Base-by-base conservation (phyloP, 805 yeast species). In the Starmera quercuum region DNA sequence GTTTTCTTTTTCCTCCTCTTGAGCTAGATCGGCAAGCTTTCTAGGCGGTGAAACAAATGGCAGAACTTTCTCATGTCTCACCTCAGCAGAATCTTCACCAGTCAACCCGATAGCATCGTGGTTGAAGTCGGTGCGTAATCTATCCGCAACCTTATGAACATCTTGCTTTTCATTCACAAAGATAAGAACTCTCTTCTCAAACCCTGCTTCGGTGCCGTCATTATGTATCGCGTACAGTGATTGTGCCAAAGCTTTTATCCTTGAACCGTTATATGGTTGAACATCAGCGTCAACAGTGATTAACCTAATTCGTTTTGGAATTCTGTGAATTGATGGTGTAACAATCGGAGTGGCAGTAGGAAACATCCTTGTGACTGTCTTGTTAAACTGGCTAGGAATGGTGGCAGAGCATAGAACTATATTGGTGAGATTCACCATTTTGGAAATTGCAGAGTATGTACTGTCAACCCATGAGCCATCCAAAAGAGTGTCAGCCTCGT, bases 401-500 rank as follows among this genome's bases (percentile, higher is more conserved):
- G 98, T 90, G 0, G 97, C 97, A 1, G 95, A 80, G 38, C 90
- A 84, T 44, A 90, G 73, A 1, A 88, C 68, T 16, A 86, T 55
- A 40, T 84, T 82, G 30, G 64, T 66, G 26, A 82, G 58, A 38
- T 72, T 70, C 14, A 73, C 64, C 60, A 77, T 66, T 31, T 56
- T 44, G 16, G 57, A 63, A 11, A 86, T 59, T 2, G 74, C 71
- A 2, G 63, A 55, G 40, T 74, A 68, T 3, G 95, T 83, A 31
- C 75, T 78, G 18, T 68, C 68, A 9, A 78, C 56, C 70, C 87
- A 88, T 0, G 92, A 79, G 33, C 75, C 72, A 52, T 88, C 95
- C 76, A 88, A 69, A 36, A 90, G 61, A 0, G 95, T 83, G 58
- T 90, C 98, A 0, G 98, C 97, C 56, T 90, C 98, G 53, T 90